Evolutionary conservation across 306 rosid genomes (phyloP), one percentile per base, ranked within the genome.

Genomic region (Dalbergia cochinchinensis): DNA sequence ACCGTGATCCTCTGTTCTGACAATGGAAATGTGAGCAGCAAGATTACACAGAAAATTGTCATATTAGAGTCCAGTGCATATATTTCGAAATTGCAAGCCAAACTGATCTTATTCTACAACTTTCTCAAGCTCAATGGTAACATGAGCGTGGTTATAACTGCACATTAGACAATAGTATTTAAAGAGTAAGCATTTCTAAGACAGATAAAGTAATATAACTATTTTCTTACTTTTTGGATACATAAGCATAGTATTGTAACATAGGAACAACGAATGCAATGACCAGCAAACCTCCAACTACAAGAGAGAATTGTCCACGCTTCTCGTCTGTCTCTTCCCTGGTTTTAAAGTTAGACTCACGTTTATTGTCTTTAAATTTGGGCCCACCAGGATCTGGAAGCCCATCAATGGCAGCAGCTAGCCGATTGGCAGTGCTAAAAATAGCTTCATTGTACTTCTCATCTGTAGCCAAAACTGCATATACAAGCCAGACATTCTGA

Each of bases 351-450:
- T 94, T 94, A 12, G 99, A 92, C 86, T 94, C 99, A 0, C 99
- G 92, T 55, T 94, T 94, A 86, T 81, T 91, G 3, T 94, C 97
- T 47, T 91, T 81, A 35, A 87, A 26, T 72, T 13, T 12, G 9
- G 99, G 98, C 0, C 99, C 99, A 0, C 97, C 97, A 10, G 99
- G 89, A 83, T 94, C 99, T 62, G 99, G 99, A 76, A 94, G 95
- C 4, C 97, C 99, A 20, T 94, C 97, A 70, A 94, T 92, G 83
- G 95, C 94, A 22, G 99, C 97, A 33, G 81, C 97, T 57, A 94
- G 87, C 65, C 99, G 85, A 44, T 92, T 88, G 13, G 99, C 99
- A 15, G 94, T 87, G 86, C 92, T 92, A 51, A 34, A 77, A 58
- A 92, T 69, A n/a, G 99, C 99, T 83, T 94, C 99, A 37, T 92